Conservation (phyloP, 2,329 filamentous ascomycete species). For the Tolypocladium paradoxum region DNA sequence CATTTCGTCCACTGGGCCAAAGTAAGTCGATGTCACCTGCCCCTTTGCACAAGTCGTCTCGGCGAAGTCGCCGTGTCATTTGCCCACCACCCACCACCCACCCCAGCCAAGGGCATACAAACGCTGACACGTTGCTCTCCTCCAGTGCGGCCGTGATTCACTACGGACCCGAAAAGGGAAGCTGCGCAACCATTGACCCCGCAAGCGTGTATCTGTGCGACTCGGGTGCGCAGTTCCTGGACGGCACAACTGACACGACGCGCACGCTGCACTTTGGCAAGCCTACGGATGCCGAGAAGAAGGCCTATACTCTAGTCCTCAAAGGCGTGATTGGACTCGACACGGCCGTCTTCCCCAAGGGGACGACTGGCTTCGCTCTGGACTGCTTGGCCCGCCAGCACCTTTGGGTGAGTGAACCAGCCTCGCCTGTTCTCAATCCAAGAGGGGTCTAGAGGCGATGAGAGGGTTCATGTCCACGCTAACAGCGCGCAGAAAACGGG, state of each 20-base stretch:
- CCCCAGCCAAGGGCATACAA: background rate
- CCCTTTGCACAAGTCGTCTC: background rate
- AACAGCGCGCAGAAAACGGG: slow-evolving; percentile 42
- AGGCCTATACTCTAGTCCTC: slow-evolving; percentile 85
- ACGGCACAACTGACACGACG: slow-evolving; percentile 94
- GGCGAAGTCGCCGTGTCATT: too few species aligned
- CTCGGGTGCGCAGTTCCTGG: slow-evolving; percentile 90
- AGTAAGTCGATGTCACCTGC: slow-evolving; percentile 31
- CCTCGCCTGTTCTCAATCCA: background rate
- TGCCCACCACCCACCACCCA: too few species aligned
- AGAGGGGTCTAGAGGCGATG: too few species aligned
- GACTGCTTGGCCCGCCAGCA: slow-evolving; percentile 83
- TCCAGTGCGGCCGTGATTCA: slow-evolving; percentile 86
- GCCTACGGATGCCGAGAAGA: slow-evolving; percentile 72
- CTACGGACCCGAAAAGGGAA: slow-evolving; percentile 78
- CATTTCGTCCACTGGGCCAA: slow-evolving; percentile 84
- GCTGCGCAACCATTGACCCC: slow-evolving; percentile 74
- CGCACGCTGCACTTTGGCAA: slow-evolving; percentile 85
- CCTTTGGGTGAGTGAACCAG: slow-evolving; percentile 59
- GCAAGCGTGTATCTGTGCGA: slow-evolving; percentile 87
- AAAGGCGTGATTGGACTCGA: slow-evolving; percentile 92
- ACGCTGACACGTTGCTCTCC: slow-evolving; percentile 1
- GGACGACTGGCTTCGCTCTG: slow-evolving; percentile 85
- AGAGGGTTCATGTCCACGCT: slow-evolving; percentile 4
- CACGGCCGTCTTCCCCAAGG: slow-evolving; percentile 80